Evolutionary conservation across 1,284 basidiomycete genomes (phyloP), one percentile per base, ranked within the genome.

Genomic region (Ganoderma boninense): DNA sequence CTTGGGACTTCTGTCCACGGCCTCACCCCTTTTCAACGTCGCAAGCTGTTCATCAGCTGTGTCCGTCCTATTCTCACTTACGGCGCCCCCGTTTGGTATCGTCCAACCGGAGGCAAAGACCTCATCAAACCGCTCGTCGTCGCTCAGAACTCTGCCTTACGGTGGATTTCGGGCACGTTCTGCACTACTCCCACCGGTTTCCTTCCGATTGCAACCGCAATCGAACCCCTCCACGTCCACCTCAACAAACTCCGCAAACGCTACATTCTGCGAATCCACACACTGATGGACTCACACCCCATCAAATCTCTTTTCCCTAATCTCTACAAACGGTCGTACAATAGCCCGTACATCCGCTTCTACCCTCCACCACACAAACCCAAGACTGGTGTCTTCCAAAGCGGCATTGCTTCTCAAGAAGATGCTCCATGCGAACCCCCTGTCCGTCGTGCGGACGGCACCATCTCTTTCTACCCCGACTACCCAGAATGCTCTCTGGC

Each of bases 101-200:
- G 69, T 20, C 71, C 68, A 59, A 68, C 66, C 32, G 63, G 70
- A 2, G 52, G 52, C 18, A 65, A 68, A 43, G 46, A 40, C 44
- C 43, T 57, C 29, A 10, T 60, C 7, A 29, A 61, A 0, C 29
- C 52, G 18, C 54, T 76, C 4, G 60, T 66, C 26, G 59, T 54
- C 20, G 71, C 68, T 1, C 75, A 76, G 65, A 64, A 52, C 43
- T 20, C 40, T 1, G 71, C 70, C 0, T 62, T 69, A 6, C 64
- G 68, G 2, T 76, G 73, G 75, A 74, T 76, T 32, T 69, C 69
- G 1, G 72, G 75, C 11, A 63, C 57, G 0, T 76, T 76, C 68
- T 59, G 67, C 1, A 76, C 71, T 6, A 70, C 71, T 2, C 74
- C 74, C 2, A 56, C 65, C 0, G 71, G 69, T 2, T 60, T 32